These are phyloP conservation scores for Neurospora pannonica DNA, from an alignment of 495 filamentous ascomycete species.

Conservation along the genomic window DNA sequence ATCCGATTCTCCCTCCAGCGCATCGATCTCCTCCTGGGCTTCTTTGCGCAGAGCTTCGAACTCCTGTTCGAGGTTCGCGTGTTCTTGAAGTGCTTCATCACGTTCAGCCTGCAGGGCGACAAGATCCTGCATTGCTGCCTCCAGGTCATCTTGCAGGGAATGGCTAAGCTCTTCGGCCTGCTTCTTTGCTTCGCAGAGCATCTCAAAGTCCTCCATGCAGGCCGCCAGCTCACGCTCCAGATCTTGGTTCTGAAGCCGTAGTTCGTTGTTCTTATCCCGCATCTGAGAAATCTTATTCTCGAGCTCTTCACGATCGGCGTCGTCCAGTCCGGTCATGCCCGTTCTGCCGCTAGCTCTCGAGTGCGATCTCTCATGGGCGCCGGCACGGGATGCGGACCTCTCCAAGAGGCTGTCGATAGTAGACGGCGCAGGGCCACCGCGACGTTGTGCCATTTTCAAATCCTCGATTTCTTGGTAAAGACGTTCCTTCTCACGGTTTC, in stretches of 20 bases:
- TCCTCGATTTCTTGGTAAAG: slow-evolving; percentile 96
- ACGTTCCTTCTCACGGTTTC: slow-evolving; percentile 88
- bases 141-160: slow-evolving; percentile 66
- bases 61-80: slow-evolving; percentile 70
- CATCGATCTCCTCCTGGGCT: slow-evolving; percentile 73
- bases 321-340: slow-evolving; percentile 50
- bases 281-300: slow-evolving; percentile 75
- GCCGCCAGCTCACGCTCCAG: slow-evolving; percentile 66
- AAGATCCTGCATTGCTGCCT: slow-evolving; percentile 67
- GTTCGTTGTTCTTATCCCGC: slow-evolving; percentile 73
- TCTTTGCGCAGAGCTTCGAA: slow-evolving; percentile 71
- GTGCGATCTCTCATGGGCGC: slow-evolving; percentile 51
- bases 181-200: slow-evolving; percentile 45
- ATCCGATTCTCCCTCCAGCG: slow-evolving; percentile 70
- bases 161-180: slow-evolving; percentile 49
- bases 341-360: slow-evolving; percentile 67
- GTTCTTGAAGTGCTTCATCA: slow-evolving; percentile 69
- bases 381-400: slow-evolving; percentile 77
- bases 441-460: slow-evolving; percentile 74
- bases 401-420: slow-evolving; percentile 89
- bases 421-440: slow-evolving; percentile 47
- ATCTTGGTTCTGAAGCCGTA: slow-evolving; percentile 77
- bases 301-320: slow-evolving; percentile 74
- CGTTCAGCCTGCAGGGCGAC: slow-evolving; percentile 75
- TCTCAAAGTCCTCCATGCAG: slow-evolving; percentile 55